Evolutionary conservation across 2,329 filamentous ascomycete genomes (phyloP).

Genomic region (Macrophomina pseudophaseolina): DNA sequence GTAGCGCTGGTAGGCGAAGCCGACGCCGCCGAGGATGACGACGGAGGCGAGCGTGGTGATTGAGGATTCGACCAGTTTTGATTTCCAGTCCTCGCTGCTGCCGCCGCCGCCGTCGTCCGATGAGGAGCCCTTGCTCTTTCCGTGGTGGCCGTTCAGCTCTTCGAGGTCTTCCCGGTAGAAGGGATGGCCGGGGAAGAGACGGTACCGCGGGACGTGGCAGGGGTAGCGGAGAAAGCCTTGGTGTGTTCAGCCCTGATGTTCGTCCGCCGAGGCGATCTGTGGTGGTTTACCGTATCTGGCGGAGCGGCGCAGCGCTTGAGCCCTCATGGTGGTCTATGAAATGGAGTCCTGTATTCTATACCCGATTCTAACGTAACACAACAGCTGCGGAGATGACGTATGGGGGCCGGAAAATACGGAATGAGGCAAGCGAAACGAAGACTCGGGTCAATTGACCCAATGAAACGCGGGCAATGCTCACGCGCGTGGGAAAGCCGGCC

Average conservation of each 20-base stretch:
- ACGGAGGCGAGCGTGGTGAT: slow-evolving; percentile 43
- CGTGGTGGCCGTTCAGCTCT: not conserved
- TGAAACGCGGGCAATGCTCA: not conserved
- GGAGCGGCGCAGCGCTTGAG: slow-evolving; percentile 3
- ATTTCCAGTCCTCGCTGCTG: not conserved
- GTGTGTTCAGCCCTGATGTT: slow-evolving; percentile 9
- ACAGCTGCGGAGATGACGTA: not conserved
- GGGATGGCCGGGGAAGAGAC: slow-evolving; percentile 4
- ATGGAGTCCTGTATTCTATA: not conserved
- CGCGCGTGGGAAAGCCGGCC: not conserved
- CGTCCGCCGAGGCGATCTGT: not conserved
- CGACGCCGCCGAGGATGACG: slow-evolving; percentile 39
- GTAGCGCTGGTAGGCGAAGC: slow-evolving; percentile 41
- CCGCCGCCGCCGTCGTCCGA: not conserved
- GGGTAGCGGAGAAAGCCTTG: slow-evolving; percentile 12
- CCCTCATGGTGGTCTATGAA: not conserved
- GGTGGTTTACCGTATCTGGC: slow-evolving; percentile 20
- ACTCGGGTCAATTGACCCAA: not conserved
- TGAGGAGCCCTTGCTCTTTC: not conserved
- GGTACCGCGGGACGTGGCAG: slow-evolving; percentile 5
- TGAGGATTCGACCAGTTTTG: slow-evolving; percentile 39
- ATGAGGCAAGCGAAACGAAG: not conserved
- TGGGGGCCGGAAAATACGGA: not conserved
- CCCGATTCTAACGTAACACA: slow-evolving; percentile 1
- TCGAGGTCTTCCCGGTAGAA: not conserved